Base-by-base conservation (phyloP, 2,329 filamentous ascomycete species). In the Fusarium sp. region DNA sequence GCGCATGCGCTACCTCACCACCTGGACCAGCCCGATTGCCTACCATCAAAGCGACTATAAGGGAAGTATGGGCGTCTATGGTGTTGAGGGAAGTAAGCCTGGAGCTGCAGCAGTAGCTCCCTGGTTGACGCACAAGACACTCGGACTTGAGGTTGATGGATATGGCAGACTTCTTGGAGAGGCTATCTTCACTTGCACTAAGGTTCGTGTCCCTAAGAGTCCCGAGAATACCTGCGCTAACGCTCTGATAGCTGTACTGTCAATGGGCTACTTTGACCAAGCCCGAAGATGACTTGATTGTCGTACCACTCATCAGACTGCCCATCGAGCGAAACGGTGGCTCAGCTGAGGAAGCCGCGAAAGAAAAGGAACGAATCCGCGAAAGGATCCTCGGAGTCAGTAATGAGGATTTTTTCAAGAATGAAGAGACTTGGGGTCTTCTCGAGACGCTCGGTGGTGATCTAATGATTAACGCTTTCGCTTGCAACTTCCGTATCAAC, bases 161-260 rank as follows among this genome's bases (percentile, higher is more conserved):
- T 60, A 60, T 4, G 57, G 57, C 1, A 33, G 57, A 31, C 45
- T 60, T 5, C 57, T 60, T 1, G 57, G 57, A 29, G 57, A 52
- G 2, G 57, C 45, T 27, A 52, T 60, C 25, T 60, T 60, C 14
- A 60, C 57, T 21, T 60, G 57, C 7, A 60, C 57, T 12, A 60
- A 60, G 35, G 56, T 60, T 14, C 12, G 44, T 18, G 2, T 4
- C 2, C 12, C 19, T 5, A 8, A 21, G 1, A 5, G 5, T 31
- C 31, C 31, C 31, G 31, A 31, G 31, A 31, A 5, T 4, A 31
- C 9, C 31, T 8, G 14, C 14, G 14, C 31, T 33, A 6, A 33
- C 31, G 4, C 31, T 33, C 31, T 58, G 5, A n/a, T 7, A 59
- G 57, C 45, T 60, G 2, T 60, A 60, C 57, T 60, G 45, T 2